Conservation (phyloP, 2,329 filamentous ascomycete genomes). For the Ophiocordyceps unilateralis region DNA sequence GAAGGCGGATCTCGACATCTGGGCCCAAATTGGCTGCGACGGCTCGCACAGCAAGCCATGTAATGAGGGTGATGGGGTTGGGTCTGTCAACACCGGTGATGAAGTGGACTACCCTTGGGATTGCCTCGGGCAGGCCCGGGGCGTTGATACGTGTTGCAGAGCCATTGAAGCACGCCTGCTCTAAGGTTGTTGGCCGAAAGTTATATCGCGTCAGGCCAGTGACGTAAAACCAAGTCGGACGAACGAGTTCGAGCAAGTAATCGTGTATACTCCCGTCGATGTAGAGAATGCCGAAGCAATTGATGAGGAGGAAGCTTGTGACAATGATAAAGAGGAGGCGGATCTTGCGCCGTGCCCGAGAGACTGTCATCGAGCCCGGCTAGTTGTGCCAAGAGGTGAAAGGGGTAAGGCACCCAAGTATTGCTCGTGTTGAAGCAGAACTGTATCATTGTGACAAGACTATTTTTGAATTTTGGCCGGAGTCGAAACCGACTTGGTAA, state of each 20-base stretch:
- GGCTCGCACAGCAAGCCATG: not conserved
- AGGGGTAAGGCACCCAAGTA: no score
- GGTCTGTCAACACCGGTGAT: slow-evolving; percentile 1
- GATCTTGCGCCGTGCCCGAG: not conserved
- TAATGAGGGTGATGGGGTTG: not conserved
- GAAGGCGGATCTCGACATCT: not conserved
- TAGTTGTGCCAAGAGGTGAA: no score
- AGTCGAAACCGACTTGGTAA: no score
- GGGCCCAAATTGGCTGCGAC: not conserved
- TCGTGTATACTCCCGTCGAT: not conserved
- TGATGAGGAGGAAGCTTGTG: not conserved
- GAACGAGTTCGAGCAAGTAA: not conserved
- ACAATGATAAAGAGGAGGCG: not conserved
- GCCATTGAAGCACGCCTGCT: slow-evolving; percentile 1
- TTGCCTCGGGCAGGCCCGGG: not conserved
- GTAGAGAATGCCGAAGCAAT: not conserved
- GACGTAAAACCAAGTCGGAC: not conserved
- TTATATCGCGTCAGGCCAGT: slow-evolving; percentile 1
- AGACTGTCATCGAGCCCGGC: not conserved
- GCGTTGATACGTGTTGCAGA: slow-evolving; percentile 1
- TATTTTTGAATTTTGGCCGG: no score
- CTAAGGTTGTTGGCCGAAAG: not conserved
- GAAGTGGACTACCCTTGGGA: slow-evolving; percentile 1
- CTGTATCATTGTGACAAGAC: no score
- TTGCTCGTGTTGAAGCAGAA: no score